Percentiles rank a stretch among this genome's conserved stretches.
Conservation (phyloP, 2,329 filamentous ascomycete genomes). For the Bipolaris cookei region DNA sequence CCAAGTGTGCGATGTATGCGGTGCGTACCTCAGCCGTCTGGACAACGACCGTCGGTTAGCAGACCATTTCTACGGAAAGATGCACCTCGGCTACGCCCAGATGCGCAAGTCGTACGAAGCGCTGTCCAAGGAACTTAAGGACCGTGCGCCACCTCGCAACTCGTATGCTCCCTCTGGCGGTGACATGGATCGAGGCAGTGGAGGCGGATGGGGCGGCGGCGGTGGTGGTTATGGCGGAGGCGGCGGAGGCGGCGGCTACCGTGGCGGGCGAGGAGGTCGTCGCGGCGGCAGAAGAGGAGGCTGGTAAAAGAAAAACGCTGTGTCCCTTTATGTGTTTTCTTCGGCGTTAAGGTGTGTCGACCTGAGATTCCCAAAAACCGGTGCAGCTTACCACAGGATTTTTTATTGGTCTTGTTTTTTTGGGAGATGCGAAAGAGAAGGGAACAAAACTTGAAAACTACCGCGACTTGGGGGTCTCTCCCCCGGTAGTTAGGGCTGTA, state of each 20-base stretch:
- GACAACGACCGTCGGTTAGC: constrained; percentile 94
- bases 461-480: constrained; percentile 22
- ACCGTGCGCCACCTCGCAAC: constrained; percentile 65
- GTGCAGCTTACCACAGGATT: constrained; percentile 43
- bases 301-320: constrained; percentile 29
- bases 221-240: constrained; percentile 27
- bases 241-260: constrained; percentile 35
- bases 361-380: constrained; percentile 33
- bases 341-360: constrained; percentile 48
- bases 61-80: constrained; percentile 99
- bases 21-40: constrained; percentile 87
- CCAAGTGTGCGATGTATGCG: constrained; percentile 98
- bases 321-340: constrained; percentile 21
- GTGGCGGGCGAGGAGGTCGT: constrained; percentile 24
- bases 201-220: constrained; percentile 32
- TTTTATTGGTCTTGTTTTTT: no score
- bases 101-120: constrained; percentile 93
- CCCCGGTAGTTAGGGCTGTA: constrained; percentile 31
- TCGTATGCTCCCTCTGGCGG: constrained; percentile 29
- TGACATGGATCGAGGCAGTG: constrained; percentile 36
- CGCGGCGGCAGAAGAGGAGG: constrained; percentile 36
- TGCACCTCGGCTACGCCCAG: constrained; percentile 97
- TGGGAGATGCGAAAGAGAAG: constrained; percentile 16
- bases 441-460: constrained; percentile 8
- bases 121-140: constrained; percentile 86